Conservation (phyloP, 352 stramenopile species). For the Elongisporangium senticosum region DNA sequence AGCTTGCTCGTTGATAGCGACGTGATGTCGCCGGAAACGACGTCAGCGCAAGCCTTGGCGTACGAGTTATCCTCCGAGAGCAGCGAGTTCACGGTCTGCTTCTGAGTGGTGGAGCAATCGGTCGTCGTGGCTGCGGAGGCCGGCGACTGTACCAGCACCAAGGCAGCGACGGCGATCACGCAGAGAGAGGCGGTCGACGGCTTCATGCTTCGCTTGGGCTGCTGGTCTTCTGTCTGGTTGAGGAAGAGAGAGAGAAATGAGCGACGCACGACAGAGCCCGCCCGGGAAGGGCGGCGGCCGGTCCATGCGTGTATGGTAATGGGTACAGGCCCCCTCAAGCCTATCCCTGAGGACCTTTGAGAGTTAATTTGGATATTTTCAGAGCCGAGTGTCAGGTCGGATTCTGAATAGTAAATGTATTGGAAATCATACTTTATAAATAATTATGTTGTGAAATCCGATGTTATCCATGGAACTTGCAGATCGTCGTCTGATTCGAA, state of each 20-base stretch:
- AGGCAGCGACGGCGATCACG: slow-evolving; percentile 7
- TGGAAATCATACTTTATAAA: not conserved
- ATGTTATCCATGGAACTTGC: not conserved
- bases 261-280: not conserved
- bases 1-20: slow-evolving; percentile 42
- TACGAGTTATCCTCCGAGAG: slow-evolving; percentile 50
- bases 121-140: slow-evolving; percentile 15
- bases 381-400: not conserved
- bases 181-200: slow-evolving; percentile 6
- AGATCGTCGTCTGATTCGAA: not conserved
- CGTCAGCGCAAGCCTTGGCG: slow-evolving; percentile 49
- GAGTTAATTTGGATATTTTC: not conserved
- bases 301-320: not conserved
- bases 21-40: slow-evolving; percentile 43
- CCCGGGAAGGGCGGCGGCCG: not conserved
- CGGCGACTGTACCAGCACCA: slow-evolving; percentile 13
- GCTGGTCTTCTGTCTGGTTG: not conserved
- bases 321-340: not conserved
- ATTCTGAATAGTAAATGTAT: not conserved
- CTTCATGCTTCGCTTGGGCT: slow-evolving; percentile 24
- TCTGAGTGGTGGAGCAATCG: slow-evolving; percentile 50
- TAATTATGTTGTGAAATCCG: not conserved
- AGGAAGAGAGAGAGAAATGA: not conserved
- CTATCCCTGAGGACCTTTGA: not conserved
- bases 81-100: slow-evolving; percentile 48